Evolutionary conservation across 352 stramenopile species (phyloP).

Genomic region (Pythium chondricola): DNA sequence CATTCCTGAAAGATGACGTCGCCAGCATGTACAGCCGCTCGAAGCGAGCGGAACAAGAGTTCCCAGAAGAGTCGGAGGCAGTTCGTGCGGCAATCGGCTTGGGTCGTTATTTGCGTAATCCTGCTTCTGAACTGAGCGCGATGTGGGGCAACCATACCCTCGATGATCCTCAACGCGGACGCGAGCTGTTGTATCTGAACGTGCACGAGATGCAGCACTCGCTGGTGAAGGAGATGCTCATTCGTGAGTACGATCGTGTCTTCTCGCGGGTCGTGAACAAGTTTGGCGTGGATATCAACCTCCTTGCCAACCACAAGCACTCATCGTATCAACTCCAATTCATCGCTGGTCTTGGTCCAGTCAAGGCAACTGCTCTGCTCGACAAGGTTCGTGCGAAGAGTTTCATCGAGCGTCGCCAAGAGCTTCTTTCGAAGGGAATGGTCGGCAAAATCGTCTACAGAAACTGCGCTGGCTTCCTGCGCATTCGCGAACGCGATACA

Average conservation of each 20-base stretch:
- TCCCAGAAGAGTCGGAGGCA: slow-evolving; percentile 76
- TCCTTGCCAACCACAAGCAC: slow-evolving; percentile 86
- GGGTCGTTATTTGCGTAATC: slow-evolving; percentile 79
- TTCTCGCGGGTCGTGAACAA: slow-evolving; percentile 86
- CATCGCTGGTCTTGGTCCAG: slow-evolving; percentile 75
- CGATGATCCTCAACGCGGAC: slow-evolving; percentile 69
- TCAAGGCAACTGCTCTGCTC: slow-evolving; percentile 75
- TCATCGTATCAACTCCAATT: slow-evolving; percentile 86
- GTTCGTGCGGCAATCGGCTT: slow-evolving; percentile 75
- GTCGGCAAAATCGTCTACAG: slow-evolving; percentile 84
- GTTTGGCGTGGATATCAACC: slow-evolving; percentile 84
- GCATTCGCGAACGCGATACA: slow-evolving; percentile 81
- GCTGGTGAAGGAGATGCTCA: slow-evolving; percentile 75
- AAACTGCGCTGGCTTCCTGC: slow-evolving; percentile 84
- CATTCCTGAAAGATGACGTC: slow-evolving; percentile 86
- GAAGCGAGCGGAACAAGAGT: slow-evolving; percentile 77
- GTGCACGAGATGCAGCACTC: slow-evolving; percentile 84
- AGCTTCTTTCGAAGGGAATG: slow-evolving; percentile 78
- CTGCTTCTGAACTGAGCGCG: slow-evolving; percentile 73
- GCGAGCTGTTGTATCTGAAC: slow-evolving; percentile 81
- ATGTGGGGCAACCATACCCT: slow-evolving; percentile 83
- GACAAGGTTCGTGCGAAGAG: slow-evolving; percentile 82
- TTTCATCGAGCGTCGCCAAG: slow-evolving; percentile 81
- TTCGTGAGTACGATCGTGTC: slow-evolving; percentile 83
- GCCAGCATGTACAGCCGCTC: slow-evolving; percentile 85